Percentiles rank a stretch among this genome's conserved stretches.
phyloP scores from a whole-genome alignment of 352 stramenopile genomes.

The Chrysophaeum taylorii region DNA sequence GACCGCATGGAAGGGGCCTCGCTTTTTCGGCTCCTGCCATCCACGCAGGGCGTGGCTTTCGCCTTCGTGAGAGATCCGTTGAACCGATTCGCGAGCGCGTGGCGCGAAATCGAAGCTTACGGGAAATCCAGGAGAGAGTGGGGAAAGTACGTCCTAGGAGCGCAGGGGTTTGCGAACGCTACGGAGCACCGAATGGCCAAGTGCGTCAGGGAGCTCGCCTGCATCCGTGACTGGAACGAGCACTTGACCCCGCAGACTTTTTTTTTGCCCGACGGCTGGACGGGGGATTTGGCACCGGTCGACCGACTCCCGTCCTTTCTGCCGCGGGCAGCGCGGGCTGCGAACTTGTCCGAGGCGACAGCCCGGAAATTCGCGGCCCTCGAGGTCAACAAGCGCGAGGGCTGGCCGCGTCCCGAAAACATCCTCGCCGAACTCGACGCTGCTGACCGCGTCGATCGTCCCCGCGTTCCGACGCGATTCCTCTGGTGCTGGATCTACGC shows the following conservation, averaged over 20 bases:
- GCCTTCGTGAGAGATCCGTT: background rate
- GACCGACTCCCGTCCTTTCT: background rate
- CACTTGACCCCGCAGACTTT: background rate
- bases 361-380: background rate
- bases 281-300: background rate
- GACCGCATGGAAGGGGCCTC: background rate
- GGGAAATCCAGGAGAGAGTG: background rate
- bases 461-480: background rate
- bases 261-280: background rate
- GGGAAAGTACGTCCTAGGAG: background rate
- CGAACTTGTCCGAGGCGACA: background rate
- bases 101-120: background rate
- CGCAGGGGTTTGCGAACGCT: background rate
- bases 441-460: background rate
- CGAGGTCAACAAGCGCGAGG: background rate
- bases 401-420: background rate
- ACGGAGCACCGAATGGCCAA: background rate
- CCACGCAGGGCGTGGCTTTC: background rate
- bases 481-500: conserved; percentile 7
- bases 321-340: background rate
- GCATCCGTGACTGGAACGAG: conserved; percentile 5
- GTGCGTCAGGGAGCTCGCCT: background rate
- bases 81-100: background rate
- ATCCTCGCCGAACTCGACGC: background rate
- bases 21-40: background rate